phyloP scores from a whole-genome alignment of 208 protist genomes.

The Crithidia expoeki region DNA sequence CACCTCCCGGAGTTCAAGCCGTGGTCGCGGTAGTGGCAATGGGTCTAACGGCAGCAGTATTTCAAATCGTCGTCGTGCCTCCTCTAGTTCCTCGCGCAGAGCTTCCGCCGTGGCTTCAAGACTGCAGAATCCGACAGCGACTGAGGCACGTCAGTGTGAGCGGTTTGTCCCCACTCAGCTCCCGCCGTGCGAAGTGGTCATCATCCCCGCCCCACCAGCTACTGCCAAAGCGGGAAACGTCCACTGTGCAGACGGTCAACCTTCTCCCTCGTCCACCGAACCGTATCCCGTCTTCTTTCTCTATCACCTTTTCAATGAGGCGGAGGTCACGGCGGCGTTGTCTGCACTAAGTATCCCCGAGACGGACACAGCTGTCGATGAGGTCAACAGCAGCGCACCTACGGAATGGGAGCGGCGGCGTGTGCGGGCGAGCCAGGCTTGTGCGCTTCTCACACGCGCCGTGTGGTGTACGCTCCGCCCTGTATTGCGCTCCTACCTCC shows the following conservation, averaged over 20 bases:
- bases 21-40: conserved; percentile 1
- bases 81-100: conserved; percentile 11
- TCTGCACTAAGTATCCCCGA: conserved; percentile 4
- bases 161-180: conserved; percentile 28
- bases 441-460: conserved; percentile 26
- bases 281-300: conserved; percentile 40
- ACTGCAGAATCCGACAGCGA: conserved; percentile 1
- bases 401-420: conserved; percentile 5
- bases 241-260: not conserved
- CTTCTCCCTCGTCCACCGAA: not conserved
- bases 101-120: not conserved
- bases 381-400: not conserved
- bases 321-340: conserved; percentile 32
- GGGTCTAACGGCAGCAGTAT: not conserved
- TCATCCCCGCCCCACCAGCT: not conserved
- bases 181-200: conserved; percentile 34
- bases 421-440: conserved; percentile 5
- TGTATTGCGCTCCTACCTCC: conserved; percentile 16
- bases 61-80: not conserved
- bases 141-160: conserved; percentile 15
- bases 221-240: not conserved
- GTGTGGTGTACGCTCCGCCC: conserved; percentile 33
- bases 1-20: conserved; percentile 6
- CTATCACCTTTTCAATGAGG: conserved; percentile 46
- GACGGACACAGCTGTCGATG: not conserved